Percentiles rank a stretch among this genome's conserved stretches.
These are phyloP conservation scores for Exophiala mesophila DNA, from an alignment of 2,329 filamentous ascomycete species.

Conservation along the genomic window DNA sequence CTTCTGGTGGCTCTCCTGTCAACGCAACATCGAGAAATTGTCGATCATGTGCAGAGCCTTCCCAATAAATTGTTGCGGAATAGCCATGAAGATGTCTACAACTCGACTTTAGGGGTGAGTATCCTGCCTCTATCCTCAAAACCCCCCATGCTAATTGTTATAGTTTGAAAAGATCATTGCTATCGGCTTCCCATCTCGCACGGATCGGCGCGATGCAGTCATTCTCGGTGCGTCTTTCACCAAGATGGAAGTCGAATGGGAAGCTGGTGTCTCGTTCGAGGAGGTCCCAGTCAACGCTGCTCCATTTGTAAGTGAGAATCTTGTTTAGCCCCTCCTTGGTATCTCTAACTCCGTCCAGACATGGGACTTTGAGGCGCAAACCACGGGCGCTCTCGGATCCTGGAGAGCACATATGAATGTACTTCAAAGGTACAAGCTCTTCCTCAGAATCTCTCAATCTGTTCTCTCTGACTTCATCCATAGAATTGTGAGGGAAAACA, in stretches of 20 bases:
- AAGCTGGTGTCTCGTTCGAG: constrained; percentile 7
- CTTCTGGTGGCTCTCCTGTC: too few species aligned
- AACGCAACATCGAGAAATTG: too few species aligned
- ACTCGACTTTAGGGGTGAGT: constrained; percentile 1
- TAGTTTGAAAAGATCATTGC: constrained; percentile 39
- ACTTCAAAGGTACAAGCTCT: constrained; percentile 22
- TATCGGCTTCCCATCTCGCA: constrained; percentile 44
- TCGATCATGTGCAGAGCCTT: too few species aligned
- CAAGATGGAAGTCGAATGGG: constrained; percentile 20
- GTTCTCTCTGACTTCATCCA: too few species aligned
- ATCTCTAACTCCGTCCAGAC: too few species aligned
- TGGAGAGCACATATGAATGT: constrained; percentile 42
- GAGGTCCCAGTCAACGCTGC: constrained; percentile 22
- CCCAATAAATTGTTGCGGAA: too few species aligned
- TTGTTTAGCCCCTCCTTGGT: constrained; percentile 42
- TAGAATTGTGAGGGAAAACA: constrained; percentile 39
- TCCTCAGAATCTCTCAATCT: too few species aligned
- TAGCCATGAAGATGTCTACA: neutral
- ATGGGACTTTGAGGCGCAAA: neutral
- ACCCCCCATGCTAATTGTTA: constrained; percentile 45
- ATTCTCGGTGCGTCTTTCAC: constrained; percentile 38
- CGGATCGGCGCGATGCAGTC: constrained; percentile 47
- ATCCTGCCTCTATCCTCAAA: too few species aligned
- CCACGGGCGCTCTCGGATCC: constrained; percentile 41
- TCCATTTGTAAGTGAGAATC: constrained; percentile 32